Percentiles rank a stretch among this genome's conserved stretches.
Evolutionary conservation across 768 basidiomycete species (phyloP).

Genomic region (Suillus subluteus): DNA sequence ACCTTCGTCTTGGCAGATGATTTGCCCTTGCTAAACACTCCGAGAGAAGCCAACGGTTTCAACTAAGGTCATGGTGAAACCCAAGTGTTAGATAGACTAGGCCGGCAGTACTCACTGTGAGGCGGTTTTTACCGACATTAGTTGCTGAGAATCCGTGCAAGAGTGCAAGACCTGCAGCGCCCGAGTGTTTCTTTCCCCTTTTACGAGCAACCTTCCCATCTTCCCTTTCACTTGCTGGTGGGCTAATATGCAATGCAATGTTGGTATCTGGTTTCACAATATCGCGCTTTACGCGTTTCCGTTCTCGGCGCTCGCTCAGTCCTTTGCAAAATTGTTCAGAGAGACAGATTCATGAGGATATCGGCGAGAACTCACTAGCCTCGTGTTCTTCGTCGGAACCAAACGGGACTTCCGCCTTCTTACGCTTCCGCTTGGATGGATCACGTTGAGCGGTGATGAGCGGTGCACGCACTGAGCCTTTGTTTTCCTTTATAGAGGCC

Average conservation of each 20-base stretch:
- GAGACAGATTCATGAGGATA: background rate
- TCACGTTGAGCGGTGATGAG: background rate
- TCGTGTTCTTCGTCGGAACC: constrained; percentile 39
- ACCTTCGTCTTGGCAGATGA: constrained; percentile 34
- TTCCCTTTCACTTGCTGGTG: constrained; percentile 15
- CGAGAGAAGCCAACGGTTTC: constrained; percentile 31
- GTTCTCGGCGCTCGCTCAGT: constrained; percentile 64
- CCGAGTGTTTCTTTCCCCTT: constrained; percentile 26
- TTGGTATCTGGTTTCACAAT: constrained; percentile 45
- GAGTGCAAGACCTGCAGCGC: constrained; percentile 35
- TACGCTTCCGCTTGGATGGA: constrained; percentile 28
- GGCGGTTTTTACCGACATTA: constrained; percentile 40
- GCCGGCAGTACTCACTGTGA: constrained; percentile 33
- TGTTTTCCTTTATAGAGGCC: background rate
- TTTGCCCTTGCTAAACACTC: constrained; percentile 42
- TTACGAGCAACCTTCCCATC: constrained; percentile 18
- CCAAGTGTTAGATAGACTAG: background rate
- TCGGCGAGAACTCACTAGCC: constrained; percentile 35
- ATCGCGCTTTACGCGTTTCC: constrained; percentile 59
- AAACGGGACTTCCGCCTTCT: constrained; percentile 17
- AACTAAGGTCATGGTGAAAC: constrained; percentile 23
- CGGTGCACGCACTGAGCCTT: background rate
- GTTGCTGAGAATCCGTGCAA: constrained; percentile 41
- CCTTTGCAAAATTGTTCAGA: constrained; percentile 42
- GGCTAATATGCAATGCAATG: background rate